Evolutionary conservation across 2,329 filamentous ascomycete species (phyloP).

Genomic region (Fusarium pseudoanthophilum): DNA sequence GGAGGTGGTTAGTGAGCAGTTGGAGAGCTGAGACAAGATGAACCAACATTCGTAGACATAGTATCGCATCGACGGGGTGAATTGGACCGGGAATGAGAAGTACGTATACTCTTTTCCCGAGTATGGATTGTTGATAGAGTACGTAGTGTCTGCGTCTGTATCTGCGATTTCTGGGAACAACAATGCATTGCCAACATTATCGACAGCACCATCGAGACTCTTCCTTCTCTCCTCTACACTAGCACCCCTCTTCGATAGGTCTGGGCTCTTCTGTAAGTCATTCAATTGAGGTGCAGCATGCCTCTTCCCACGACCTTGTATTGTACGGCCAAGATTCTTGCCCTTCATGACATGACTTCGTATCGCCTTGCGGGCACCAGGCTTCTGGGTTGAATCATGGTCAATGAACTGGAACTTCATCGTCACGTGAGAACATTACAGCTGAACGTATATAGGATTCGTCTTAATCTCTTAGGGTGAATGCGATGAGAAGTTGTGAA

Average conservation of each 20-base stretch:
- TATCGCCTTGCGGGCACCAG: slow-evolving; percentile 26
- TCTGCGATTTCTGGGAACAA: slow-evolving; percentile 29
- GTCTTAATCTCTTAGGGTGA: background rate
- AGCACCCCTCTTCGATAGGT: background rate
- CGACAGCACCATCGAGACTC: background rate
- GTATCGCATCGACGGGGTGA: slow-evolving; percentile 35
- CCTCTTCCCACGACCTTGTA: slow-evolving; percentile 32
- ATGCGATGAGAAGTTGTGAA: background rate
- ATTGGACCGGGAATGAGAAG: slow-evolving; percentile 37
- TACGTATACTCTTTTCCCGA: slow-evolving; percentile 32
- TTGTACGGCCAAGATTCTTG: slow-evolving; percentile 35
- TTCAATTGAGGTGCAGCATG: slow-evolving; percentile 8
- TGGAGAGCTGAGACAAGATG: background rate
- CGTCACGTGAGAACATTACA: background rate
- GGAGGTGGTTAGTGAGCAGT: background rate
- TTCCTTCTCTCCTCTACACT: background rate
- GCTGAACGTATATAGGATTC: background rate
- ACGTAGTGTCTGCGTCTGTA: slow-evolving; percentile 4
- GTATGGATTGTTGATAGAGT: slow-evolving; percentile 8
- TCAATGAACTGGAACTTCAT: slow-evolving; percentile 40
- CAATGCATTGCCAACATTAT: background rate
- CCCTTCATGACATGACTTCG: slow-evolving; percentile 42
- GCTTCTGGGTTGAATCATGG: background rate
- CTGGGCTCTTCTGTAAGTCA: background rate
- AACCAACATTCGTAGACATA: slow-evolving; percentile 36